Evolutionary conservation across 2,329 filamentous ascomycete species (phyloP), one percentile per base, ranked within the genome.

Genomic region (Colletotrichum filicis): DNA sequence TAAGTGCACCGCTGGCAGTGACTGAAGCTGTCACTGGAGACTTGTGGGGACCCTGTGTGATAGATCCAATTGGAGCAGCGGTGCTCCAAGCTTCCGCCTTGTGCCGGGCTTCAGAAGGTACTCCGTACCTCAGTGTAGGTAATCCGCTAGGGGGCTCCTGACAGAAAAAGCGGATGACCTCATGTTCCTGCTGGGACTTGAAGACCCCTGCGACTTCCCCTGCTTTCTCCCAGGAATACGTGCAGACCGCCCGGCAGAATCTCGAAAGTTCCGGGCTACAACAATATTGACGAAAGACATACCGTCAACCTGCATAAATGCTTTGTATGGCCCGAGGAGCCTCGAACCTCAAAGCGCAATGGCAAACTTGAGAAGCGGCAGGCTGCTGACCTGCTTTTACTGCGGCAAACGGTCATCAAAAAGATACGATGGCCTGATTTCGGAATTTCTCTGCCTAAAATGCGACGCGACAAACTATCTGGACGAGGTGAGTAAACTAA

Each of bases 391-490:
- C 75, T 98, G 95, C 87, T 96, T 97, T 86, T 97, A 96, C 83
- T 98, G 95, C 82, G 93, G 93, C 77, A 87, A 87, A 80, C 90
- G 89, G 77, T 93, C 93, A 42, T 85, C 87, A 42, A 86, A 90
- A 68, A 85, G 83, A 75, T 91, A 89, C 77, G 88, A 91, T 77
- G 89, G 89, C 35, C 79, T 80, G 65, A 86, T 90, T 69, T 88
- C 87, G 80, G 88, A 91, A 78, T 98, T 95, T 83, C 86, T 91
- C 58, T 98, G 95, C 83, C 84, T 88, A 24, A 86, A 89, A 74
- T 99, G 97, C 86, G 94, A 97, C 78, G 94, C 95, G 22, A 91
- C 92, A 72, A 99, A 98, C 82, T 94, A 94, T 84, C 87, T 98
- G 37, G 97, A 99, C 80, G 88, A 96, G 85, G 95, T 97, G 84